Evolutionary conservation across 192 early-diverging fungal genomes (phyloP).

Genomic region (Podila epigama): DNA sequence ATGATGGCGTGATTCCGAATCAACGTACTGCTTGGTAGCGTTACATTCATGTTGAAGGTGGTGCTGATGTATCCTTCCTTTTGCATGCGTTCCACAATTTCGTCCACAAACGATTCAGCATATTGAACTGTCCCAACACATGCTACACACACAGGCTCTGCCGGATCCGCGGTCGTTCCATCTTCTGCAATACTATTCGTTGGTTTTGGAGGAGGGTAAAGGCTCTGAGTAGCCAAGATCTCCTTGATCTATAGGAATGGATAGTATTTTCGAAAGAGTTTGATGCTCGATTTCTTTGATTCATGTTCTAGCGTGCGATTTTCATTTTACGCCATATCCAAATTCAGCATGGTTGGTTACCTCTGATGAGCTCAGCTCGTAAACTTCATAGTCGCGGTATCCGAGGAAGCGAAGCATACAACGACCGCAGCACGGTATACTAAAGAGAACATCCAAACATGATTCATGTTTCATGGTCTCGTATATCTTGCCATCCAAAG

Average conservation of each 20-base stretch:
- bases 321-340: background rate
- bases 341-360: background rate
- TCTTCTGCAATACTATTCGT: background rate
- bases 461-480: background rate
- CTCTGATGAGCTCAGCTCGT: conserved; percentile 24
- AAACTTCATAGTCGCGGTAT: conserved; percentile 33
- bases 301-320: too few species aligned
- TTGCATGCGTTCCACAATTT: conserved; percentile 25
- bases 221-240: background rate
- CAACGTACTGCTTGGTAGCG: conserved; percentile 50
- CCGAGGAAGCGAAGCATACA: conserved; percentile 47
- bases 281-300: too few species aligned
- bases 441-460: conserved; percentile 33
- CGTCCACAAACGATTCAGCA: conserved; percentile 27
- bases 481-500: conserved; percentile 3
- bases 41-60: conserved; percentile 50
- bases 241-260: conserved; percentile 30
- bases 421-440: conserved; percentile 38
- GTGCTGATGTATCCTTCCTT: conserved; percentile 40
- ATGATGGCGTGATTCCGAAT: conserved; percentile 48
- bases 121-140: conserved; percentile 48
- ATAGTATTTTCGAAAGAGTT: too few species aligned
- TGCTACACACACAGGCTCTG: conserved; percentile 15
- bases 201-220: too few species aligned
- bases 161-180: background rate